Evolutionary conservation across 345 rosid species (phyloP), one percentile per base, ranked within the genome.

Genomic region (Cardamine chenopodiifolia): DNA sequence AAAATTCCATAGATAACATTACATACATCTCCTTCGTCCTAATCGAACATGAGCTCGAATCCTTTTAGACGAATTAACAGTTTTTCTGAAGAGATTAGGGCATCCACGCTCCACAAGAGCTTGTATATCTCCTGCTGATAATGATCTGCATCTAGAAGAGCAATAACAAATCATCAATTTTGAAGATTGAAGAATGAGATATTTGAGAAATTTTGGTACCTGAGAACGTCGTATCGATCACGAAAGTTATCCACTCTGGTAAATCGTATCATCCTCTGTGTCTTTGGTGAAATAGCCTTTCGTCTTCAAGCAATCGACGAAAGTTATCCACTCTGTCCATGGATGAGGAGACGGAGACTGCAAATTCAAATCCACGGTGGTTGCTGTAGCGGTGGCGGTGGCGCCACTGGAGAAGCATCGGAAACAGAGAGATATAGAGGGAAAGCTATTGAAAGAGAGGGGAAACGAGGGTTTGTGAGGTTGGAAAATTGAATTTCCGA

Each of bases 1-100:
- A 42, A 63, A 25, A 66, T 39, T 31, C 37, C 34, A 31, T 18
- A 52, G 62, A 45, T 25, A 60, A 66, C 90, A 75, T 86, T 61
- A 64, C 96, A 74, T 86, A 94, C 98, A 78, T 92, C 96, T 71
- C 84, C 97, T 86, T 95, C 99, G 22, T 92, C 92, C 92, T 29
- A 90, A 79, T 23, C 60, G 66, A 67, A 80, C 76, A 64, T 80
- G 71, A 65, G 85, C 88, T 81, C 99, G 87, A 82, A 95, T 81
- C 85, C 99, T 89, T 79, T 95, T 95, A 0, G 92, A 82, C 0
- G 99, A 95, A 71, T 92, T 92, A 1, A 90, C 97, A 52, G 81
- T 75, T 78, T 92, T 92, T 12, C 97, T 83, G 8, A 86, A 69
- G 76, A 89, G 87, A 83, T 85, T 90, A 59, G 97, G 97, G 44